These are phyloP conservation scores for Mycena leptocephala DNA, from an alignment of 768 basidiomycete genomes.

Conservation along the genomic window DNA sequence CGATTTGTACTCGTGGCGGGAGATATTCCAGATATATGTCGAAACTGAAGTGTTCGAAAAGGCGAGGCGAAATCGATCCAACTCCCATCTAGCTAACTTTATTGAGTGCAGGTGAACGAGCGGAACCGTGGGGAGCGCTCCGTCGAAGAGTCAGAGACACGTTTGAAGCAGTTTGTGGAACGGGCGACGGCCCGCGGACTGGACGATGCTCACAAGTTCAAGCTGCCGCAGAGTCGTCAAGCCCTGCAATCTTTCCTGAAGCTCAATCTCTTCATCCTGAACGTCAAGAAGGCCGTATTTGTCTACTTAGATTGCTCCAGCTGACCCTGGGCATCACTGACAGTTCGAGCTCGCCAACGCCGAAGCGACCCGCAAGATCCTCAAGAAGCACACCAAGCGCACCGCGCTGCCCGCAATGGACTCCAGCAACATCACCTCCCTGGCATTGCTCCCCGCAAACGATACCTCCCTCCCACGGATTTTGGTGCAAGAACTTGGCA, in stretches of 20 bases:
- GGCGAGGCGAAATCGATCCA: no score
- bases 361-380: constrained; percentile 93
- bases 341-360: constrained; percentile 89
- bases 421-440: constrained; percentile 40
- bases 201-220: constrained; percentile 68
- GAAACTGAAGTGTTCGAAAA: constrained; percentile 92
- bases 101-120: no score
- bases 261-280: constrained; percentile 84
- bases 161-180: constrained; percentile 75
- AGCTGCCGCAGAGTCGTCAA: constrained; percentile 68
- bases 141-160: constrained; percentile 78
- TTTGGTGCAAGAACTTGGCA: constrained; percentile 87
- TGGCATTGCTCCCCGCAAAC: constrained; percentile 48
- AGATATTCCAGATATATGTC: constrained; percentile 90
- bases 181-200: constrained; percentile 72
- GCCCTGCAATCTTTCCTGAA: constrained; percentile 82
- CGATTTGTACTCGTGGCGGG: constrained; percentile 92
- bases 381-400: constrained; percentile 95
- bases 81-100: no score
- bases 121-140: constrained; percentile 76
- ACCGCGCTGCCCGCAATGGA: constrained; percentile 75
- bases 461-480: constrained; percentile 67
- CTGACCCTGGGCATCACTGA: background rate
- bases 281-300: constrained; percentile 79
- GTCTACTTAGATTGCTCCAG: background rate